Conservation (phyloP, 306 rosid genomes). For the Oxytropis ochrocephala region DNA sequence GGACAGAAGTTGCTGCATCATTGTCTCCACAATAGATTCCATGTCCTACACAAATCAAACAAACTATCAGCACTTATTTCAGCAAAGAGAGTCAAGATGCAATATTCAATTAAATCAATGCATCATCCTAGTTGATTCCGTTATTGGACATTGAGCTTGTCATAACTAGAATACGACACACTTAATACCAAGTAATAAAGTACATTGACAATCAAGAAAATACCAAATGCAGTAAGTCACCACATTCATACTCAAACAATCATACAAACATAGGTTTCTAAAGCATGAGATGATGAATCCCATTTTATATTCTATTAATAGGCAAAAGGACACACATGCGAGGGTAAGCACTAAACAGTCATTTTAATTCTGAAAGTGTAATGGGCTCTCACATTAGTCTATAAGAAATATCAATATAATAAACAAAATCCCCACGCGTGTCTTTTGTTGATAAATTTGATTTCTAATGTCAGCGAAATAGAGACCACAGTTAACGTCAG, state of each 20-base stretch:
- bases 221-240: neutral
- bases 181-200: neutral
- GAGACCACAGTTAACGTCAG: too few species aligned
- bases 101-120: too few species aligned
- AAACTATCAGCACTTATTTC: conserved; percentile 10
- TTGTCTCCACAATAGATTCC: conserved; percentile 87
- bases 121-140: neutral
- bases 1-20: conserved; percentile 94
- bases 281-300: neutral
- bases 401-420: too few species aligned
- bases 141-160: neutral
- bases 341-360: too few species aligned
- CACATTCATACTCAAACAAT: neutral
- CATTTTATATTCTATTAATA: neutral
- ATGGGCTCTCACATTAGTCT: too few species aligned
- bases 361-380: too few species aligned
- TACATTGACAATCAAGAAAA: neutral
- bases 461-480: too few species aligned
- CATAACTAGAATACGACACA: neutral
- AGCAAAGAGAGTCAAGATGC: neutral
- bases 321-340: too few species aligned
- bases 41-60: conserved; percentile 46
- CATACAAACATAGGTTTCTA: neutral
- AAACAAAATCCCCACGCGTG: too few species aligned
- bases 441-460: too few species aligned